Conservation (phyloP, 257 asterid genomes). For the Salvia hispanica region DNA sequence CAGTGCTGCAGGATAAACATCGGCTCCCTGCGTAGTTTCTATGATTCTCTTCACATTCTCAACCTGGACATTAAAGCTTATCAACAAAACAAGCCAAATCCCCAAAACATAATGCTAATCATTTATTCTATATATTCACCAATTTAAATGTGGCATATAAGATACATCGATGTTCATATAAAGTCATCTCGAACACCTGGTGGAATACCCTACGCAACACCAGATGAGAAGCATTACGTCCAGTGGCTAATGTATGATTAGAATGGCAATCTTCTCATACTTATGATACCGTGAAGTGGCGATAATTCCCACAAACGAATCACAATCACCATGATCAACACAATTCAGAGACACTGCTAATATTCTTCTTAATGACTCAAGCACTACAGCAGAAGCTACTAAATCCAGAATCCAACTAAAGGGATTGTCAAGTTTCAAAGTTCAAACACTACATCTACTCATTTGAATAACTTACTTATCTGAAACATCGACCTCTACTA, state of each 20-base stretch:
- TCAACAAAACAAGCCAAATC: background rate
- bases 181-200: background rate
- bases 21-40: no score
- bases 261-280: no score
- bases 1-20: no score
- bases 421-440: no score
- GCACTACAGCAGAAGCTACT: background rate
- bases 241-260: no score
- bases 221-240: no score
- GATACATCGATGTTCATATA: background rate
- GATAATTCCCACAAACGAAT: background rate
- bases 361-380: background rate
- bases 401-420: background rate
- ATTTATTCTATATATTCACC: background rate
- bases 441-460: background rate
- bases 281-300: background rate
- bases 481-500: background rate
- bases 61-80: no score
- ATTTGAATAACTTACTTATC: background rate
- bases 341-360: no score
- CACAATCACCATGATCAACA: background rate
- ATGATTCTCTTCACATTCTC: no score
- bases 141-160: background rate
- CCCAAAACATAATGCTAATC: background rate
- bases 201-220: background rate